These are phyloP conservation scores for Stereocaulon alpinum DNA, from an alignment of 495 filamentous ascomycete species.

Conservation along the genomic window DNA sequence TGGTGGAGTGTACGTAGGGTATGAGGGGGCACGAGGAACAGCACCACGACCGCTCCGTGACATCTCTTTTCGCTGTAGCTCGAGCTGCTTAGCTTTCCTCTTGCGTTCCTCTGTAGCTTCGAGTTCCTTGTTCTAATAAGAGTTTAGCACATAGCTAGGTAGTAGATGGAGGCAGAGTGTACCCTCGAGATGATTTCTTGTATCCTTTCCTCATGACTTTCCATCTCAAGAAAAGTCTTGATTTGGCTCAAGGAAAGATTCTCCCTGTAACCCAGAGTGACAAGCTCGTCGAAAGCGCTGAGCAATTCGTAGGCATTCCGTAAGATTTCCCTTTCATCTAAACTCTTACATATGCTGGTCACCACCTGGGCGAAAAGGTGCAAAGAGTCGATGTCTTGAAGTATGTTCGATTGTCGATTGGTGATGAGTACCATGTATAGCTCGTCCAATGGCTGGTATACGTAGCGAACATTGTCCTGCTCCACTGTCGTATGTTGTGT, in stretches of 20 bases:
- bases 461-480: conserved; percentile 98
- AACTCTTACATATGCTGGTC: conserved; percentile 84
- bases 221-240: conserved; percentile 98
- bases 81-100: conserved; percentile 92
- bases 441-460: conserved; percentile 97
- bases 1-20: conserved; percentile 83
- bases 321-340: conserved; percentile 90
- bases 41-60: conserved; percentile 46
- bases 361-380: conserved; percentile 97
- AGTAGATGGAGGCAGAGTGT: conserved; percentile 22
- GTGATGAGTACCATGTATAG: conserved; percentile 99
- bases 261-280: conserved; percentile 89
- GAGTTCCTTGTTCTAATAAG: conserved; percentile 85
- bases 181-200: conserved; percentile 94
- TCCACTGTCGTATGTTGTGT: conserved; percentile 97
- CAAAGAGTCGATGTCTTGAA: conserved; percentile 96
- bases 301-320: conserved; percentile 92
- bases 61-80: conserved; percentile 94
- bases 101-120: conserved; percentile 97
- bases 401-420: conserved; percentile 97
- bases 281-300: conserved; percentile 91
- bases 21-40: conserved; percentile 61
- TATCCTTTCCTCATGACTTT: conserved; percentile 95
- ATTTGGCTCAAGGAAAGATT: conserved; percentile 92
- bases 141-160: background rate